phyloP scores from a whole-genome alignment of 441 rosid species.

The Populus trichocarpa region DNA sequence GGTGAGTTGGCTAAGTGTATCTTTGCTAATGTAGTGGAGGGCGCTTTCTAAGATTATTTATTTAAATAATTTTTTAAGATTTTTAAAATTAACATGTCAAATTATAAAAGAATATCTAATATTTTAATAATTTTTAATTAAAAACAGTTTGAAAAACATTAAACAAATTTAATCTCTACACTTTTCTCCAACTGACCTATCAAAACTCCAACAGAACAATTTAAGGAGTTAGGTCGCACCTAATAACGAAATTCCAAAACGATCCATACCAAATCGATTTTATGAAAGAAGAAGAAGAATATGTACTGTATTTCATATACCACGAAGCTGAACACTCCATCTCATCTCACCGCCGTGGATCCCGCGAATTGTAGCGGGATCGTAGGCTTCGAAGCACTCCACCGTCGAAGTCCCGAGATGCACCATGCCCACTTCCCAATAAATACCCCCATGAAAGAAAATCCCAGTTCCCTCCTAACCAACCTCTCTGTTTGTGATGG shows the following conservation, averaged over 20 bases:
- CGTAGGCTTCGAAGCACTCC: conserved; percentile 25
- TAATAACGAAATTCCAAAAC: background rate
- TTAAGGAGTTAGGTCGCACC: background rate
- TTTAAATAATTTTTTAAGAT: background rate
- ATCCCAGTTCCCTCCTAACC: conserved; percentile 2
- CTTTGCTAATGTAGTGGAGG: conserved; percentile 1
- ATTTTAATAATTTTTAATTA: background rate
- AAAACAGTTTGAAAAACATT: background rate
- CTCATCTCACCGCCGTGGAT: conserved; percentile 33
- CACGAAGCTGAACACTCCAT: conserved; percentile 14
- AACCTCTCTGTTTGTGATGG: conserved; percentile 33
- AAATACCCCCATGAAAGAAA: conserved; percentile 20
- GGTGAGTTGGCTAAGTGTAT: conserved; percentile 20
- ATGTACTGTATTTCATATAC: background rate
- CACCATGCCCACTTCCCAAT: conserved; percentile 19
- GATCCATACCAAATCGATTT: background rate
- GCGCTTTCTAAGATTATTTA: background rate
- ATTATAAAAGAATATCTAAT: background rate
- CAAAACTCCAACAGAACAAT: background rate
- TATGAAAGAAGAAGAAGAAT: too few species aligned
- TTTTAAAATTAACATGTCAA: background rate
- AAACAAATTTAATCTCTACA: background rate
- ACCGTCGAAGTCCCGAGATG: conserved; percentile 9
- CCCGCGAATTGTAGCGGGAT: conserved; percentile 24
- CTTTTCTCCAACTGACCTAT: conserved; percentile 5